Evolutionary conservation across 2,329 filamentous ascomycete species (phyloP).

Genomic region (Blastomyces gilchristii): DNA sequence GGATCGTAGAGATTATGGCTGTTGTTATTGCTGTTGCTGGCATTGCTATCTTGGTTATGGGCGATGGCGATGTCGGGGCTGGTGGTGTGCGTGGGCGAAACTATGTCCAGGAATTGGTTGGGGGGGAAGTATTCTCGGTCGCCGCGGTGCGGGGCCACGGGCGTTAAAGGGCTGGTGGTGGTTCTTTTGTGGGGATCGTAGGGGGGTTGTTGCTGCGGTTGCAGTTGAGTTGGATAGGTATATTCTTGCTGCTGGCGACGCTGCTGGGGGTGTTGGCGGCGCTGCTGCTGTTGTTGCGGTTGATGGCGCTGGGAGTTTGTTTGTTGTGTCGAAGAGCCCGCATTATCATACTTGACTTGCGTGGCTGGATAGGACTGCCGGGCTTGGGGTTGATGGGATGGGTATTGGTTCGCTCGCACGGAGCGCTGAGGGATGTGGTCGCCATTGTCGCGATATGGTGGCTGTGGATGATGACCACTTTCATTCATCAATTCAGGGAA

Average conservation of each 20-base stretch:
- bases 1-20: not conserved
- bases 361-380: not conserved
- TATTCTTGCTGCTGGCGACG: constrained; percentile 2
- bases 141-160: not conserved
- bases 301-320: not conserved
- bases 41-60: not conserved
- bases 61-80: not conserved
- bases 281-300: not conserved
- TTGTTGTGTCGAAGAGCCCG: not conserved
- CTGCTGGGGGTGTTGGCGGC: not conserved
- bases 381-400: not conserved
- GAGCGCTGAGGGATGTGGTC: not conserved
- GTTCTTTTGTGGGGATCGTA: constrained; percentile 18
- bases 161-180: constrained; percentile 9
- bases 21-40: not conserved
- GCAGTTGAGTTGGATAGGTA: constrained; percentile 1
- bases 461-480: not conserved
- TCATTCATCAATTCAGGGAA: not conserved
- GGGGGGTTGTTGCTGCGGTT: constrained; percentile 1
- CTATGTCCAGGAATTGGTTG: constrained; percentile 47
- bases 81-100: constrained; percentile 17
- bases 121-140: constrained; percentile 25
- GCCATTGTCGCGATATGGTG: not conserved
- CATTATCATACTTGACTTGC: not conserved
- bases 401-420: not conserved